These are phyloP conservation scores for Mycena indigotica DNA, from an alignment of 768 basidiomycete genomes.

Conservation along the genomic window DNA sequence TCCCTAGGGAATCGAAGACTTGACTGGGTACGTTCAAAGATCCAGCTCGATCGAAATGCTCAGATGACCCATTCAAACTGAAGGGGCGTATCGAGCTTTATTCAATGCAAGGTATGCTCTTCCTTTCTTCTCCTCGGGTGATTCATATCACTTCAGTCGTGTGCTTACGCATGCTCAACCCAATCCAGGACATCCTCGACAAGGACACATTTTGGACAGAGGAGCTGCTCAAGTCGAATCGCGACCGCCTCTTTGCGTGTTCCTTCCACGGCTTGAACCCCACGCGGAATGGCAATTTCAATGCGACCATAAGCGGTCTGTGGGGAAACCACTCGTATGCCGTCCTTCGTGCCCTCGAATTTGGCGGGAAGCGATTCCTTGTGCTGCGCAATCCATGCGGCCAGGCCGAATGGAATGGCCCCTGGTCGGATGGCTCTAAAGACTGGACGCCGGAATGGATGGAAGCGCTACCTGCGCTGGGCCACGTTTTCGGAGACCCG, in stretches of 20 bases:
- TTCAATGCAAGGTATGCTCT: slow-evolving; percentile 15
- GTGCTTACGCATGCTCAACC: neutral
- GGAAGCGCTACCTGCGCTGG: slow-evolving; percentile 25
- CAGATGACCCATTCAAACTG: neutral
- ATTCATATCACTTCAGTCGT: neutral
- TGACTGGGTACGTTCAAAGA: slow-evolving; percentile 11
- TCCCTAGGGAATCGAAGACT: slow-evolving; percentile 14
- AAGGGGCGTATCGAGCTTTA: slow-evolving; percentile 20
- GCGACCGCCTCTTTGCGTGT: slow-evolving; percentile 35
- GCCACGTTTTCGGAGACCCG: slow-evolving; percentile 33
- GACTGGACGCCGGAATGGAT: slow-evolving; percentile 36
- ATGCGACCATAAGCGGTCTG: slow-evolving; percentile 14
- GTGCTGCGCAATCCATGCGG: slow-evolving; percentile 37
- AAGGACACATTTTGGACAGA: slow-evolving; percentile 33
- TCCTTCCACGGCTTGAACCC: slow-evolving; percentile 20
- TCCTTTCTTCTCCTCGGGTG: neutral
- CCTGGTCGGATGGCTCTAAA: slow-evolving; percentile 34
- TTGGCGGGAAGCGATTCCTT: slow-evolving; percentile 32
- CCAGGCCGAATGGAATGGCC: slow-evolving; percentile 29
- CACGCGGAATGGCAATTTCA: slow-evolving; percentile 17
- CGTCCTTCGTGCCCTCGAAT: slow-evolving; percentile 33
- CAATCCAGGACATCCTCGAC: slow-evolving; percentile 33
- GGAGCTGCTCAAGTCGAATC: slow-evolving; percentile 30
- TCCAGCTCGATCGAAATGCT: neutral
- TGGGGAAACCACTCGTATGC: slow-evolving; percentile 32